Conservation (phyloP, 331 rosid species). For the Quercus lobata region DNA sequence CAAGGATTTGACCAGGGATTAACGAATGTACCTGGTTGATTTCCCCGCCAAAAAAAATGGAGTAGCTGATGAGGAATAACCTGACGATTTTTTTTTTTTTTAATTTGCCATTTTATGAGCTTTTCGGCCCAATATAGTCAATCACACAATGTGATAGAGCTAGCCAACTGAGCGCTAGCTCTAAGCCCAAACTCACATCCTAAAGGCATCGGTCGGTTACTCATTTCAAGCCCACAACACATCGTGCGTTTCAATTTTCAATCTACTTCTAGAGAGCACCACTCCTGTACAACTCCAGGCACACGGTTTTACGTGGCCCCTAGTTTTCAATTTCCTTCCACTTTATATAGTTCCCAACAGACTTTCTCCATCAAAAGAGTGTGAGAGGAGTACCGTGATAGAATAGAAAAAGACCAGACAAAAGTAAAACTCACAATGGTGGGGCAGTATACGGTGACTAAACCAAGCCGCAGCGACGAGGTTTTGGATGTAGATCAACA, state of each 20-base stretch:
- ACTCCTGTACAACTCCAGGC: neutral
- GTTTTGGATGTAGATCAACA: slow-evolving; percentile 47
- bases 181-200: neutral
- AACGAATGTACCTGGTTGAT: too few species aligned
- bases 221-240: neutral
- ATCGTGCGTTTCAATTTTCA: too few species aligned
- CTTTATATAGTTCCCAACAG: neutral
- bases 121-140: neutral
- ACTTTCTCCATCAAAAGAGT: neutral
- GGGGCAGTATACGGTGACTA: slow-evolving; percentile 35
- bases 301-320: neutral
- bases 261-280: too few species aligned
- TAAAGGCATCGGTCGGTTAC: neutral
- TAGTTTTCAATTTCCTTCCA: neutral
- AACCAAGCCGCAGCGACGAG: slow-evolving; percentile 84
- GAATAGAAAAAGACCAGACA: neutral
- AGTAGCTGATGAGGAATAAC: too few species aligned
- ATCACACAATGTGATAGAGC: neutral
- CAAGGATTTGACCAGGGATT: too few species aligned
- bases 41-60: too few species aligned
- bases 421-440: slow-evolving; percentile 21
- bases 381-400: neutral
- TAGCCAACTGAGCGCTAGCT: neutral
- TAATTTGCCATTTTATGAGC: neutral
- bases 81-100: too few species aligned